A percentile compares a stretch with the other conserved stretches of the same genome.
These are phyloP conservation scores for Phytophthora hybrid DNA, from an alignment of 352 stramenopile genomes.

Conservation along the genomic window DNA sequence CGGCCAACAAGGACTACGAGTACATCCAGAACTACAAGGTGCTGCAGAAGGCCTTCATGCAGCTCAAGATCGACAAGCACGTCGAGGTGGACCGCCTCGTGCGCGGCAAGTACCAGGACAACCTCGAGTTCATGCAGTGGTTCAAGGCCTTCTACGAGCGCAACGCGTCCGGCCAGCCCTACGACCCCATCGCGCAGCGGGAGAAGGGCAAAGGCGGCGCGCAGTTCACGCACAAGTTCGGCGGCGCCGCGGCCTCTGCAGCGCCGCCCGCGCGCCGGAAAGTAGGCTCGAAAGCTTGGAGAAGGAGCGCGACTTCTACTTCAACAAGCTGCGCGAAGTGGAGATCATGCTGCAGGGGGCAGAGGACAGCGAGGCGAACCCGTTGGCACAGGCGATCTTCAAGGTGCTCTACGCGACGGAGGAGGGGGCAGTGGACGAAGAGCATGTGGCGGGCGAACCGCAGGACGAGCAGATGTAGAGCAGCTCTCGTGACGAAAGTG, in stretches of 20 bases:
- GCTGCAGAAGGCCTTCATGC: slow-evolving; percentile 97
- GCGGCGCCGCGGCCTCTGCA: slow-evolving; percentile 24
- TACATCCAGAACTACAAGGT: slow-evolving; percentile 99
- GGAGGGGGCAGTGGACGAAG: slow-evolving; percentile 60
- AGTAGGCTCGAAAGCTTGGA: slow-evolving; percentile 87
- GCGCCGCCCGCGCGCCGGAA: slow-evolving; percentile 51
- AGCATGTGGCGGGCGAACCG: slow-evolving; percentile 49
- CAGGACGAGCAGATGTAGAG: slow-evolving; percentile 67
- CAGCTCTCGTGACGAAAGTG: not conserved
- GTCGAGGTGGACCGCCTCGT: slow-evolving; percentile 99
- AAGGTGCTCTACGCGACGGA: slow-evolving; percentile 89
- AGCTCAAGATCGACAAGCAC: slow-evolving; percentile 95
- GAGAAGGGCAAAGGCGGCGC: slow-evolving; percentile 95
- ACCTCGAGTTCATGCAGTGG: slow-evolving; percentile 99
- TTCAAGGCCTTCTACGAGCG: slow-evolving; percentile 95
- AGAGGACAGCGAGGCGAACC: slow-evolving; percentile 64
- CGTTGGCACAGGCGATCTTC: slow-evolving; percentile 77
- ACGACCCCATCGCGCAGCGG: slow-evolving; percentile 94
- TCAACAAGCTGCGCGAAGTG: slow-evolving; percentile 98
- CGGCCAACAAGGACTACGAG: slow-evolving; percentile 97
- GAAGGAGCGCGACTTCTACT: slow-evolving; percentile 99
- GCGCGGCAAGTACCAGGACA: slow-evolving; percentile 99
- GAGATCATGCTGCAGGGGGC: slow-evolving; percentile 95
- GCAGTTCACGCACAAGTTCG: slow-evolving; percentile 80
- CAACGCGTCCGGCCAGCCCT: slow-evolving; percentile 88